phyloP scores from a whole-genome alignment of 148 eudicot genomes.

The Chenopodium suecicum region DNA sequence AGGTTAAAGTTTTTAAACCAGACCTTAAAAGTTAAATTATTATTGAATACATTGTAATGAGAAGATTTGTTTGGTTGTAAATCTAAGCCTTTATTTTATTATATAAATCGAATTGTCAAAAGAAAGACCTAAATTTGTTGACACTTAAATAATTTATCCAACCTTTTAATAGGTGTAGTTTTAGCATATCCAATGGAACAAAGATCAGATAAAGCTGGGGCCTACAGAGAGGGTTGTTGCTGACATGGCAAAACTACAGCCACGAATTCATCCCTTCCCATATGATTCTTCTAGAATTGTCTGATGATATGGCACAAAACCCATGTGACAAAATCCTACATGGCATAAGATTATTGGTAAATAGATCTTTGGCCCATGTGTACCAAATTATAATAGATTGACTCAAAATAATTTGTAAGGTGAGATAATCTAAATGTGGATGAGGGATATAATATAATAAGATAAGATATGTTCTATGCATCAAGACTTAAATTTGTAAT shows the following conservation, averaged over 20 bases:
- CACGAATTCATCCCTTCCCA: not conserved
- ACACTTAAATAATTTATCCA: not conserved
- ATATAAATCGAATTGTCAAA: not conserved
- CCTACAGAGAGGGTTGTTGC: not conserved
- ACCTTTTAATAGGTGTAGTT: not conserved
- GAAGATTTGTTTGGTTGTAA: too few species aligned
- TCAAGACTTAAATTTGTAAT: not conserved
- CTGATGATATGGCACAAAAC: conserved; percentile 16
- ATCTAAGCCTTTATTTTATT: too few species aligned
- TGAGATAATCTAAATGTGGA: not conserved
- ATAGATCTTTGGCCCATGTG: not conserved
- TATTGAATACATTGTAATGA: too few species aligned
- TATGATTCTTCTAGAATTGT: not conserved
- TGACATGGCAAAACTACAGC: conserved; percentile 3
- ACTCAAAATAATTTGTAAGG: not conserved
- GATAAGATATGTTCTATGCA: not conserved
- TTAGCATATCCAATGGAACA: not conserved
- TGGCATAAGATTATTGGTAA: conserved; percentile 3
- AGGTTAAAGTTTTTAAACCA: too few species aligned
- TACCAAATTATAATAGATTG: not conserved
- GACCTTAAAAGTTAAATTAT: too few species aligned
- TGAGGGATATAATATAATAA: not conserved
- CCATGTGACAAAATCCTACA: conserved; percentile 18
- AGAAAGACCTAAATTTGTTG: not conserved
- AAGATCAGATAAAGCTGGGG: not conserved